Percentiles rank a stretch among this genome's conserved stretches.
Evolutionary conservation across 2,329 filamentous ascomycete genomes (phyloP).

Genomic region (Talaromyces funiculosus): DNA sequence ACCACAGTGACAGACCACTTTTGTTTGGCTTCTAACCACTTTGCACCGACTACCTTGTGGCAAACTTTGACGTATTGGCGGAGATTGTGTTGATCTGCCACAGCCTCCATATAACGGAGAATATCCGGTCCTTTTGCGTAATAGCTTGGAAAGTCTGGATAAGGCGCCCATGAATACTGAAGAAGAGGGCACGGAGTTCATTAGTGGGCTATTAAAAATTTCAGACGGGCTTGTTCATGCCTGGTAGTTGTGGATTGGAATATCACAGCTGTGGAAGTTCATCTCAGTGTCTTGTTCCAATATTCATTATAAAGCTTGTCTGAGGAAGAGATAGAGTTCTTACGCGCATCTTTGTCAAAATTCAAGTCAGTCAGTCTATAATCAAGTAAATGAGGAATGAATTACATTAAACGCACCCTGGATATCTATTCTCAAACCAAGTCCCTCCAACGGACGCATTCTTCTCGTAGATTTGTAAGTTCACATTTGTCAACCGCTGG

Average conservation of each 20-base stretch:
- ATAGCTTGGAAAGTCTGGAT: constrained; percentile 15
- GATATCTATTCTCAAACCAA: constrained; percentile 10
- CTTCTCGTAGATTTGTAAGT: constrained; percentile 8
- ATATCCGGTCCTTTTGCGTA: constrained; percentile 23
- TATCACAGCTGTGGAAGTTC: too few relatives aligned
- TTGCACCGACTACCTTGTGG: background rate
- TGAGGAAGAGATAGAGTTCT: too few relatives aligned
- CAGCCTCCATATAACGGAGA: constrained; percentile 21
- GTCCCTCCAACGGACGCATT: constrained; percentile 11
- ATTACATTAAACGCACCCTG: background rate
- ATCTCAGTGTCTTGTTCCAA: too few relatives aligned
- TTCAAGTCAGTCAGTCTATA: too few relatives aligned
- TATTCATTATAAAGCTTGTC: too few relatives aligned
- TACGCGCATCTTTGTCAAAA: too few relatives aligned
- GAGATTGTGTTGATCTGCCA: constrained; percentile 20
- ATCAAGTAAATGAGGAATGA: constrained; percentile 31
- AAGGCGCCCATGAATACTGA: background rate
- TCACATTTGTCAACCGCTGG: constrained; percentile 8
- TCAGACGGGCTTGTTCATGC: too few relatives aligned
- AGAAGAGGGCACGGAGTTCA: too few relatives aligned
- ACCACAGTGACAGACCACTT: background rate
- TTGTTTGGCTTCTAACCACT: background rate
- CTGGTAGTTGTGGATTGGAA: too few relatives aligned
- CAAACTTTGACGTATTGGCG: background rate
- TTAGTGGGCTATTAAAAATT: too few relatives aligned